phyloP scores from a whole-genome alignment of 305 asterid species.

The Solanum chacoense region DNA sequence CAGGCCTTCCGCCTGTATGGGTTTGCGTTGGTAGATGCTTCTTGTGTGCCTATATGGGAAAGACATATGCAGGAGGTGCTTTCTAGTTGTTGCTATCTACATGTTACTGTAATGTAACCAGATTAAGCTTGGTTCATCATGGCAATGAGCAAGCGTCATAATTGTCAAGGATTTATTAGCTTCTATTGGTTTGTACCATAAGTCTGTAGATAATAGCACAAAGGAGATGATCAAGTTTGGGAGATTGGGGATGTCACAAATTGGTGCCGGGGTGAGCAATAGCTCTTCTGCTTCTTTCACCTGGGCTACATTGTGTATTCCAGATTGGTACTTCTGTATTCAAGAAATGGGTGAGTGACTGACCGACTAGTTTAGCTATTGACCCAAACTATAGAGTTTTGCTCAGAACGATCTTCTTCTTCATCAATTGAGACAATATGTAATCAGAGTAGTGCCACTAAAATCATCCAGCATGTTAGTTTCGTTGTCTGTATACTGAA shows the following conservation, averaged over 20 bases:
- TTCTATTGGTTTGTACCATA: not conserved
- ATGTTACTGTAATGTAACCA: not conserved
- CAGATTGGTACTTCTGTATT: not conserved
- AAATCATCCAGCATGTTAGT: not conserved
- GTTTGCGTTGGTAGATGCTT: not conserved
- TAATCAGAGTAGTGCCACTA: not conserved
- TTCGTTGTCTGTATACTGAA: not conserved
- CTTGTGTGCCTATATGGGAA: not conserved
- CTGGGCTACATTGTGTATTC: not conserved
- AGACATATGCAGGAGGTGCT: not conserved
- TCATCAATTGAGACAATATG: not conserved
- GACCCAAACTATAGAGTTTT: not conserved
- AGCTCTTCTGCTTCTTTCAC: not conserved
- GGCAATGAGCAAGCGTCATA: not conserved
- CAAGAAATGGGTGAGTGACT: not conserved
- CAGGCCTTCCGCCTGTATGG: not conserved
- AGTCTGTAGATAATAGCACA: not conserved
- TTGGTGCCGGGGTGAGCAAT: not conserved
- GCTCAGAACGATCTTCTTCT: not conserved
- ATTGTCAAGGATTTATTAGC: not conserved
- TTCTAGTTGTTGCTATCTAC: not conserved
- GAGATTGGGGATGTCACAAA: not conserved
- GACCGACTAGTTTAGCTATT: not conserved
- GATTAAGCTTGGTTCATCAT: not conserved
- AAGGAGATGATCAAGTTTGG: not conserved